These are phyloP conservation scores for Microbotryomycetes sp. DNA, from an alignment of 1,284 basidiomycete genomes.

Conservation along the genomic window DNA sequence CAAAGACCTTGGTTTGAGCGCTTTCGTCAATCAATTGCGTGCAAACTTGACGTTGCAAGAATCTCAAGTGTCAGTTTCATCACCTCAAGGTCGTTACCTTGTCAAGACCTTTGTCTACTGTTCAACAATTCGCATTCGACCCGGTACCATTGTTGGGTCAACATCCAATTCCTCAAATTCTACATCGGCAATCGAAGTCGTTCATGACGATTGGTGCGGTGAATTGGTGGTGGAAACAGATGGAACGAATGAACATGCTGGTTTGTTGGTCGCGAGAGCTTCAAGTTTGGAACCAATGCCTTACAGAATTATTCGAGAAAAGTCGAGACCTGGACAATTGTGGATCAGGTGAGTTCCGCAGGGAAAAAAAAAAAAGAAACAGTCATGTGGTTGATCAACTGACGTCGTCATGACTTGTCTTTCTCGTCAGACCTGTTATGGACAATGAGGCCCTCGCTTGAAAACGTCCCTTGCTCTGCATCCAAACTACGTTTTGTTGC, in stretches of 20 bases:
- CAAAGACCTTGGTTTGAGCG: conserved; percentile 35
- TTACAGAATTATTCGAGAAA: conserved; percentile 16
- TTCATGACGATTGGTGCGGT: conserved; percentile 36
- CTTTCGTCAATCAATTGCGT: conserved; percentile 41
- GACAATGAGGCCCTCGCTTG: background rate
- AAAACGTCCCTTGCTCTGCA: too few species aligned
- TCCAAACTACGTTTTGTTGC: too few species aligned
- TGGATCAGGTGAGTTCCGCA: conserved; percentile 9
- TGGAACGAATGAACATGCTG: conserved; percentile 36
- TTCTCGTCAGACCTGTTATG: background rate
- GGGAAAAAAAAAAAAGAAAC: too few species aligned
- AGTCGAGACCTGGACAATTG: conserved; percentile 13
- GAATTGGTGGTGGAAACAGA: conserved; percentile 35
- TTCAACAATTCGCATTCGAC: conserved; percentile 35
- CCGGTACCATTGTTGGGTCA: background rate
- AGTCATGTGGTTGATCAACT: too few species aligned
- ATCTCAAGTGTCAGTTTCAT: conserved; percentile 42
- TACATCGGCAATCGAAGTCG: conserved; percentile 29
- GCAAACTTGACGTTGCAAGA: conserved; percentile 41
- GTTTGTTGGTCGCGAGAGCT: conserved; percentile 26
- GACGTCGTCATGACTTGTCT: too few species aligned
- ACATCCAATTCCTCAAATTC: background rate
- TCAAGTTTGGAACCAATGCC: conserved; percentile 12
- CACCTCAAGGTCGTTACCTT: conserved; percentile 42
- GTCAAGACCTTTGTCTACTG: conserved; percentile 45